Evolutionary conservation across 2,329 filamentous ascomycete species (phyloP).

Genomic region (Penicillium brasilianum): DNA sequence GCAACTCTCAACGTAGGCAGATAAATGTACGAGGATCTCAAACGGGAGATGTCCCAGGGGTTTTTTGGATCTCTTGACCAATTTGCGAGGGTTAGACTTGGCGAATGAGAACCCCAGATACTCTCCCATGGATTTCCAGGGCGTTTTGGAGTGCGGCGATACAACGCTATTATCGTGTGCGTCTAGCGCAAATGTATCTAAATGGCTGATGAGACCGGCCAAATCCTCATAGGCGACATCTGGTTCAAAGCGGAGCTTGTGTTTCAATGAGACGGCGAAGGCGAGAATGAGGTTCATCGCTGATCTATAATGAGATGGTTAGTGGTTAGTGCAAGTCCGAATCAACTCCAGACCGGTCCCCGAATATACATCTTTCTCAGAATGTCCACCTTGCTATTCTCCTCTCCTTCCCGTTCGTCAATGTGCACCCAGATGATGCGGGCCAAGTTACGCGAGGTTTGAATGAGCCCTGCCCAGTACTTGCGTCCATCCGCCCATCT

Average conservation of each 20-base stretch:
- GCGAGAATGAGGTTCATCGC: conserved; percentile 79
- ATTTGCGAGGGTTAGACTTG: conserved; percentile 76
- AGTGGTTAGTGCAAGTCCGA: conserved; percentile 6
- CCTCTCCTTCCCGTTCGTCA: conserved; percentile 61
- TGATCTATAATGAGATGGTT: conserved; percentile 45
- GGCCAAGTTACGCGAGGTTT: conserved; percentile 62
- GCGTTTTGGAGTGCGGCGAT: conserved; percentile 50
- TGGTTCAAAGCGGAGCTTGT: conserved; percentile 82
- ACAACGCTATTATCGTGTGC: conserved; percentile 53
- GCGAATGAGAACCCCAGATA: conserved; percentile 79
- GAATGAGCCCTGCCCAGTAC: conserved; percentile 64
- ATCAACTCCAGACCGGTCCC: too few species aligned
- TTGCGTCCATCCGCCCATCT: conserved; percentile 67
- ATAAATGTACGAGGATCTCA: conserved; percentile 76
- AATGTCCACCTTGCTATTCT: conserved; percentile 65
- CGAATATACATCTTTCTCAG: conserved; percentile 65
- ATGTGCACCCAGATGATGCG: conserved; percentile 84
- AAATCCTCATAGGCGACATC: conserved; percentile 78
- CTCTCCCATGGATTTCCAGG: conserved; percentile 70
- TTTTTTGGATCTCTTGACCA: conserved; percentile 72
- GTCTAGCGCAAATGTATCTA: conserved; percentile 74
- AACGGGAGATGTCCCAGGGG: conserved; percentile 83
- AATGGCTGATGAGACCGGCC: conserved; percentile 68
- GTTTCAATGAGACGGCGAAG: conserved; percentile 77
- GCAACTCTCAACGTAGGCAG: conserved; percentile 67